Evolutionary conservation across 1,284 basidiomycete genomes (phyloP), one percentile per base, ranked within the genome.

Genomic region (Ustilago shanxiensis): DNA sequence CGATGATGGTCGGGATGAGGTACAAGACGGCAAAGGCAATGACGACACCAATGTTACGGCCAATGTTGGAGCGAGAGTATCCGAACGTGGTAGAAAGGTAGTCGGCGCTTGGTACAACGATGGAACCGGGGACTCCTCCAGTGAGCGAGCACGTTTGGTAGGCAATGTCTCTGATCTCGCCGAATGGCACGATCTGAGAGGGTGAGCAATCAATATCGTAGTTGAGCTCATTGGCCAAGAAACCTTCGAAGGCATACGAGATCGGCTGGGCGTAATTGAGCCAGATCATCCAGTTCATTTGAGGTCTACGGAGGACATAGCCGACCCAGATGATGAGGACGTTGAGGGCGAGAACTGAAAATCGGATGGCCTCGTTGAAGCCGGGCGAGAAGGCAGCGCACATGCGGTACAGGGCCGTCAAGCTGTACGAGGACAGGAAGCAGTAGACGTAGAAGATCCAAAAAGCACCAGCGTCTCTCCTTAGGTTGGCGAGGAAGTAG

Each of bases 171-270:
- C 65, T 47, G 13, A 26, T 52, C n/a, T 68, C 28, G 16, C 73
- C 70, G 26, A 65, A 67, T 3, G 63, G 65, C 0, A 76, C 71
- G 20, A 77, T 61, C 54, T 79, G 58, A 13, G 54, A 22, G 1
- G 73, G 66, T 24, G 54, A 60, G 65, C 79, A 81, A 13, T 73
- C 50, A 49, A 77, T 77, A 31, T 63, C 68, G 37, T 65, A 66
- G 50, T 77, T 71, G 80, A 89, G 89, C 81, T 89, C 88, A 85
- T 89, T 89, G 51, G 72, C 54, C 22, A 83, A 59, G 55, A 90
- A 88, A 1, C 90, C 92, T 77, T 92, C 90, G 89, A 93, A 95
- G 0, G 91, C 92, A 87, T 94, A 95, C 13, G 90, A 87, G 54
- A 93, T 84, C 18, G 86, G 85, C 47, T 81, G 73, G 4, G 70